A percentile compares a stretch with the other conserved stretches of the same genome.
Evolutionary conservation across 495 filamentous ascomycete species (phyloP).

Genomic region (Xylaria telfairii): DNA sequence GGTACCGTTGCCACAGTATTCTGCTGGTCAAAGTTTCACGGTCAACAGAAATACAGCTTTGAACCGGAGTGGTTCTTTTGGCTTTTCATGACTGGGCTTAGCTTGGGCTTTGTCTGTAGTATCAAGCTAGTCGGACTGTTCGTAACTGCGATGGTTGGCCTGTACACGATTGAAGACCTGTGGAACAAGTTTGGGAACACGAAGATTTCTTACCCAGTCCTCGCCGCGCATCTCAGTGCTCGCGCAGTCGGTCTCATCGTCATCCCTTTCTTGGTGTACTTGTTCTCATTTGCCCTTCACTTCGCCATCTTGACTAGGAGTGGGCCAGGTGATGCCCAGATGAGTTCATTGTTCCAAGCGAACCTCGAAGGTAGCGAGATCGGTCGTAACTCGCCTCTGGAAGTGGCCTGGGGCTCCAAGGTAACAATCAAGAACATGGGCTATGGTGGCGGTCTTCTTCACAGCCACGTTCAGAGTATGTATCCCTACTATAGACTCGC

Average conservation of each 20-base stretch:
- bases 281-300: slow-evolving; percentile 92
- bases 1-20: slow-evolving; percentile 96
- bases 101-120: slow-evolving; percentile 96
- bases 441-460: slow-evolving; percentile 95
- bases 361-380: slow-evolving; percentile 94
- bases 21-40: slow-evolving; percentile 96
- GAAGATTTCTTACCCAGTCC: slow-evolving; percentile 83
- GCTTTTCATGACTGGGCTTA: slow-evolving; percentile 89
- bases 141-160: slow-evolving; percentile 88
- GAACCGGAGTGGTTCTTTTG: slow-evolving; percentile 88
- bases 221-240: slow-evolving; percentile 78
- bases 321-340: slow-evolving; percentile 96
- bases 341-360: slow-evolving; percentile 98
- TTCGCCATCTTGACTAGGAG: slow-evolving; percentile 92
- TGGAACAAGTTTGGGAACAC: slow-evolving; percentile 98
- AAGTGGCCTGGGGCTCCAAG: slow-evolving; percentile 85
- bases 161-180: slow-evolving; percentile 95
- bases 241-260: slow-evolving; percentile 88
- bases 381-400: slow-evolving; percentile 89
- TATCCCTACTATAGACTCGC: slow-evolving; percentile 10
- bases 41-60: slow-evolving; percentile 81
- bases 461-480: slow-evolving; percentile 85
- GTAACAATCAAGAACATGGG: slow-evolving; percentile 99
- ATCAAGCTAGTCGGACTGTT: slow-evolving; percentile 98
- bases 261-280: slow-evolving; percentile 85